These are phyloP conservation scores for Artomyces pyxidatus DNA, from an alignment of 768 basidiomycete genomes.

Conservation along the genomic window DNA sequence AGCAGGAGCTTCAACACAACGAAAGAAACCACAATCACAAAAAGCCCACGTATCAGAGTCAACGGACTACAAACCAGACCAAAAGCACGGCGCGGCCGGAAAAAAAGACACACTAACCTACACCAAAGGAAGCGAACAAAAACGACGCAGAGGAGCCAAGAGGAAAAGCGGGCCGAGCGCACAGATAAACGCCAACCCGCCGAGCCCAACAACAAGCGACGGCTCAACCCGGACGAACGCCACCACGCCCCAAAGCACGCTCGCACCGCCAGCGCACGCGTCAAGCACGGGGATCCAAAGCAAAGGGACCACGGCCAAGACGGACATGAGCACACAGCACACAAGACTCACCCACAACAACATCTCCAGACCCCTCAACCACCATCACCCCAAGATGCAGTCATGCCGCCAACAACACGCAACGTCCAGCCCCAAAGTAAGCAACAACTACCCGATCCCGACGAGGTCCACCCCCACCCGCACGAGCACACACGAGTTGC, in stretches of 20 bases:
- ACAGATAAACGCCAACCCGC: conserved; percentile 83
- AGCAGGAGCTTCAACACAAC: conserved; percentile 85
- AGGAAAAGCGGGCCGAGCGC: conserved; percentile 96
- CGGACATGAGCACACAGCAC: conserved; percentile 63
- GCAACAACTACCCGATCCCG: conserved; percentile 66
- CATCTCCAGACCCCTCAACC: conserved; percentile 89
- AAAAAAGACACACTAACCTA: conserved; percentile 36
- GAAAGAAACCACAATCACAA: conserved; percentile 96
- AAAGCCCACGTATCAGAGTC: conserved; percentile 92
- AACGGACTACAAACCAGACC: conserved; percentile 53
- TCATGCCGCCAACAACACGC: conserved; percentile 95
- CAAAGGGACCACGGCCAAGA: conserved; percentile 66
- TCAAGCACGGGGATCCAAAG: conserved; percentile 80
- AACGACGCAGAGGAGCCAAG: conserved; percentile 90
- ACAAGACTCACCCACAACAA: conserved; percentile 97
- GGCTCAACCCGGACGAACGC: conserved; percentile 76
- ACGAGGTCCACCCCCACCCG: too few relatives aligned
- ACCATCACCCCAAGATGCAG: conserved; percentile 80
- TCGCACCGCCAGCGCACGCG: conserved; percentile 48
- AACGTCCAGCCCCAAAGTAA: conserved; percentile 90
- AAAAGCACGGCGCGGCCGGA: not conserved
- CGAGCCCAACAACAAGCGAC: conserved; percentile 58
- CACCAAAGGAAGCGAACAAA: conserved; percentile 86
- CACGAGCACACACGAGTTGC: too few relatives aligned
- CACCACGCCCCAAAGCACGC: conserved; percentile 62